Evolutionary conservation across 179 eudicot species (phyloP).

Genomic region (Gypsophila paniculata): DNA sequence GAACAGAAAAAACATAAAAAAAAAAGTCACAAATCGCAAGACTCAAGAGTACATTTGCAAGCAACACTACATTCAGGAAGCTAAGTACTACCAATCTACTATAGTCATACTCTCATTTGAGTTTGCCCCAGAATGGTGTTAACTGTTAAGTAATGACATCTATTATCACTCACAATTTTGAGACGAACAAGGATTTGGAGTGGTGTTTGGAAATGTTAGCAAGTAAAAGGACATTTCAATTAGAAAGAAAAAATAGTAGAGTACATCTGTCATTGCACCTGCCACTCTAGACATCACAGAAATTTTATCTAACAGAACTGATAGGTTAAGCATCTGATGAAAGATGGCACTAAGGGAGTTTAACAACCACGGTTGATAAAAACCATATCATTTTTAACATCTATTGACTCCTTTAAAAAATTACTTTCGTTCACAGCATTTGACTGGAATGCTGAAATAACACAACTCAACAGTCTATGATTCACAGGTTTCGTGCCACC

Average conservation of each 20-base stretch:
- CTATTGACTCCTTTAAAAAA: neutral
- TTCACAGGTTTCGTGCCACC: neutral
- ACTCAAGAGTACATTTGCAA: neutral
- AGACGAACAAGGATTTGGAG: neutral
- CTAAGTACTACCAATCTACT: neutral
- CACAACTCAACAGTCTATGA: neutral
- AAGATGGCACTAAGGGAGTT: neutral
- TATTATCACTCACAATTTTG: neutral
- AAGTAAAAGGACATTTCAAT: neutral
- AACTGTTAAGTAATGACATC: neutral
- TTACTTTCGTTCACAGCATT: neutral
- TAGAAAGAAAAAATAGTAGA: neutral
- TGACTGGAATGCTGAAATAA: neutral
- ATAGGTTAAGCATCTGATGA: neutral
- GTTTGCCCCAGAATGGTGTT: too few relatives aligned
- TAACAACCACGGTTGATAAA: neutral
- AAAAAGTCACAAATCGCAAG: neutral
- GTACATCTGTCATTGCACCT: neutral
- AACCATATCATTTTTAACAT: neutral
- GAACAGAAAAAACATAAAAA: neutral
- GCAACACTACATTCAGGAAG: neutral
- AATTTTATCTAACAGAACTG: neutral
- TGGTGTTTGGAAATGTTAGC: neutral
- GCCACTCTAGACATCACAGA: constrained; percentile 3
- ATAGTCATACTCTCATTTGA: too few relatives aligned